Evolutionary conservation across 1,139 yeast genomes (phyloP).

Genomic region (Suhomyces panamericanus): DNA sequence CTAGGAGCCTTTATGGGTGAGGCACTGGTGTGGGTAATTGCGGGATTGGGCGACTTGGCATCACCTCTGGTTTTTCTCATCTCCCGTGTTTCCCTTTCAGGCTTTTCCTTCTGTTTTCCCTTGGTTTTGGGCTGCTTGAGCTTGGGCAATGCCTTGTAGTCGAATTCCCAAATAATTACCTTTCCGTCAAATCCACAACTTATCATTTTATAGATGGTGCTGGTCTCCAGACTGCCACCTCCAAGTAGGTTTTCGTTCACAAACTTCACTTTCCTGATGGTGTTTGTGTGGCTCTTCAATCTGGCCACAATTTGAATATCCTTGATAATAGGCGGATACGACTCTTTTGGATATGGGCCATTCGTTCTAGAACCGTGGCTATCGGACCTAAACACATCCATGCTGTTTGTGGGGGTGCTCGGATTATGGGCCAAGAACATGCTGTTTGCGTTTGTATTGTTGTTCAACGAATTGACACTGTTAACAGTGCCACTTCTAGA

Average conservation of each 20-base stretch:
- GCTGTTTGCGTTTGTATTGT: slow-evolving; percentile 12
- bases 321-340: slow-evolving; percentile 42
- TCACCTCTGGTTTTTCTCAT: slow-evolving; percentile 8
- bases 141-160: slow-evolving; percentile 59
- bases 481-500: slow-evolving; percentile 43
- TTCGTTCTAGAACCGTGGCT: background rate
- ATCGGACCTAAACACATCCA: slow-evolving; percentile 19
- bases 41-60: slow-evolving; percentile 10
- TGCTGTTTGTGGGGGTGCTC: slow-evolving; percentile 24
- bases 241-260: slow-evolving; percentile 22
- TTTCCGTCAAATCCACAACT: slow-evolving; percentile 74
- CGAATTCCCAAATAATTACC: slow-evolving; percentile 71
- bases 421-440: slow-evolving; percentile 23
- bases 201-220: slow-evolving; percentile 52
- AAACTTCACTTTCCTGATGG: slow-evolving; percentile 52
- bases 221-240: slow-evolving; percentile 12
- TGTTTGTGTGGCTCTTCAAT: slow-evolving; percentile 68
- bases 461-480: slow-evolving; percentile 25
- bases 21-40: slow-evolving; percentile 11
- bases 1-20: slow-evolving; percentile 12
- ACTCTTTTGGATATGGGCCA: slow-evolving; percentile 14
- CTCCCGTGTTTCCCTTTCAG: background rate
- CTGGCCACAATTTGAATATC: slow-evolving; percentile 47
- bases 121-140: slow-evolving; percentile 28
- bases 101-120: slow-evolving; percentile 8